Base-by-base conservation (phyloP, 1,139 yeast genomes). In the Wickerhamomyces sp. region DNA sequence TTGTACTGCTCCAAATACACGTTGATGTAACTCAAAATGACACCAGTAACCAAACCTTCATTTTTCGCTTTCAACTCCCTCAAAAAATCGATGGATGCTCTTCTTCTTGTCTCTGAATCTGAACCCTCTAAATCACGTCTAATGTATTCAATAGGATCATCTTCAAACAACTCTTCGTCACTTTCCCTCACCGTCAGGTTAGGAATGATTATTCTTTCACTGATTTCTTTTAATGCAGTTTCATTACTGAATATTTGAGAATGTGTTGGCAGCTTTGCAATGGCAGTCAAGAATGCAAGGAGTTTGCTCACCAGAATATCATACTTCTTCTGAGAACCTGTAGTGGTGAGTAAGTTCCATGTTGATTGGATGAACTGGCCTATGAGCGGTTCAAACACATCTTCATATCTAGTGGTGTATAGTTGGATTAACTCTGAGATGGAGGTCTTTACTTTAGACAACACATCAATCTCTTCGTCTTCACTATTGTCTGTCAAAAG, bases 101-200 rank as follows among this genome's bases (percentile, higher is more conserved):
- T 77, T 59, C 97, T 74, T 59, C 98, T 75, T 2, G 96, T 83
- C 52, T 89, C 97, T 24, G 83, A 76, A 54, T 91, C 97, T 0
- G 95, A 81, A 4, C 97, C 98, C 62, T 91, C 98, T 37, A 93
- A 66, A 59, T 93, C 98, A 40, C 95, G 73, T 52, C 97, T 74
- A 15, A 88, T 91, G 55, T 71, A 93, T 51, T 86, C 93, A 35
- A 91, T 82, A 26, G 98, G 98, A 54, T 93, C 98, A 59, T 93
- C 98, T 61, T 91, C 98, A 59, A 93, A 91, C 45, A 80, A 59
- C 57, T 93, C 98, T 52, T 87, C 88, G 55, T 93, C 99, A 6
- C 82, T 70, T 39, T 83, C 89, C 54, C 91, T 81, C 51, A 91
- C 71, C 16, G 80, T 74, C 52, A 89, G 78, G 55, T 91, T 93